These are phyloP conservation scores for Ligustrum vulgare DNA, from an alignment of 257 asterid genomes.

Conservation along the genomic window DNA sequence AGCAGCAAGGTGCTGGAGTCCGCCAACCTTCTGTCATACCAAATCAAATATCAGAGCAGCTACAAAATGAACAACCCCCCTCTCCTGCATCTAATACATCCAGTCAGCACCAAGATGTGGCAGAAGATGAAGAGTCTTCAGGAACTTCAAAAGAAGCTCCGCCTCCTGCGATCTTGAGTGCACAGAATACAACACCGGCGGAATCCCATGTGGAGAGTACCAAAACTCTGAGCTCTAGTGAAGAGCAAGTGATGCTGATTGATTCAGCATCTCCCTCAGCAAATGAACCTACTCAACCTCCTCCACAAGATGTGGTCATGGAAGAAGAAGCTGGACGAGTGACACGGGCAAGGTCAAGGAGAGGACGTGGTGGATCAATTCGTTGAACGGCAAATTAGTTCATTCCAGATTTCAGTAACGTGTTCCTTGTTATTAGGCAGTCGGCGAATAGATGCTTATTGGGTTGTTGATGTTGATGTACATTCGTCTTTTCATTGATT, in stretches of 20 bases:
- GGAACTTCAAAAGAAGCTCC: conserved; percentile 25
- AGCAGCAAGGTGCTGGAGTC: conserved; percentile 38
- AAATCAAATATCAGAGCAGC: conserved; percentile 31
- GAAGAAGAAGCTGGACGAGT: conserved; percentile 32
- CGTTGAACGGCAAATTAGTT: neutral
- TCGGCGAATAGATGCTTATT: neutral
- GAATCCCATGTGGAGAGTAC: conserved; percentile 19
- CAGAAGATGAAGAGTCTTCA: conserved; percentile 43
- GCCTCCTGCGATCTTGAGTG: conserved; percentile 24
- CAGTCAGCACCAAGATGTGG: conserved; percentile 43
- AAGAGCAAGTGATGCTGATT: conserved; percentile 30
- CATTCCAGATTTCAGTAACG: too few relatives aligned
- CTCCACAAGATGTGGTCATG: conserved; percentile 12
- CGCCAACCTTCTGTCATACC: conserved; percentile 36
- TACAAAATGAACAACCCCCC: conserved; percentile 39
- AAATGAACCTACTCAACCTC: conserved; percentile 20
- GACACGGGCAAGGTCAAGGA: conserved; percentile 36
- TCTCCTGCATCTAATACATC: conserved; percentile 40
- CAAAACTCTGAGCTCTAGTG: conserved; percentile 28
- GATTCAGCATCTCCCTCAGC: conserved; percentile 22
- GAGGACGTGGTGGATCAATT: conserved; percentile 14
- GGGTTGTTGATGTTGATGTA: conserved; percentile 4
- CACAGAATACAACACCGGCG: conserved; percentile 25
- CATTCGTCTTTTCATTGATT: neutral
- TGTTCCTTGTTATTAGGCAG: neutral